phyloP scores from a whole-genome alignment of 2,329 filamentous ascomycete species.

The Verticillium tricorpus region DNA sequence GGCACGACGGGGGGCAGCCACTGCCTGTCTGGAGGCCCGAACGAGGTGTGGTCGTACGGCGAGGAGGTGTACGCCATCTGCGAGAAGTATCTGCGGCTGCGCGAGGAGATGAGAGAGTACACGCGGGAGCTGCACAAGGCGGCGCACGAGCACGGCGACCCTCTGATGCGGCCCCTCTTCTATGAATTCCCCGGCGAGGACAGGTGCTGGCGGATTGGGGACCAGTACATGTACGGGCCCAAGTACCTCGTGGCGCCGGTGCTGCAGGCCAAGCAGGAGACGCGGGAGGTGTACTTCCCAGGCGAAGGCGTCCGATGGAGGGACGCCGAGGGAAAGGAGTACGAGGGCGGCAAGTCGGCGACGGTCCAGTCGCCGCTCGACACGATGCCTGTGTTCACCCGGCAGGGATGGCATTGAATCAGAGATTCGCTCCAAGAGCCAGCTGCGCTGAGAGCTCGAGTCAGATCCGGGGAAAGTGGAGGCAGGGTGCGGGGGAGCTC shows the following conservation, averaged over 20 bases:
- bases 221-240: constrained; percentile 60
- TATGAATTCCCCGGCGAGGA: constrained; percentile 57
- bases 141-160: constrained; percentile 54
- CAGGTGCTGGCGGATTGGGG: constrained; percentile 50
- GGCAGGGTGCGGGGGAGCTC: background rate
- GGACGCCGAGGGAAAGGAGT: constrained; percentile 6
- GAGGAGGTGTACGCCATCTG: constrained; percentile 56
- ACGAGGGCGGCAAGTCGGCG: constrained; percentile 8
- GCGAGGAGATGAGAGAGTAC: constrained; percentile 55
- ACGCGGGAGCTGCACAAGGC: constrained; percentile 53
- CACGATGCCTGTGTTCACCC: constrained; percentile 12
- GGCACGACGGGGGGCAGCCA: constrained; percentile 11
- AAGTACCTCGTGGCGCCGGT: constrained; percentile 57
- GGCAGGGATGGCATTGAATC: background rate
- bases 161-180: constrained; percentile 59
- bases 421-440: background rate
- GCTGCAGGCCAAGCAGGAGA: constrained; percentile 39
- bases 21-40: constrained; percentile 46
- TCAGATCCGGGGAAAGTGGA: constrained; percentile 1
- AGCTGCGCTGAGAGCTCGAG: background rate
- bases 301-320: constrained; percentile 6
- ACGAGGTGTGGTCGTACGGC: constrained; percentile 65
- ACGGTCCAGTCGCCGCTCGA: constrained; percentile 9
- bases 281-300: constrained; percentile 49
- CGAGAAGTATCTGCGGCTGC: constrained; percentile 51